These are phyloP conservation scores for Eutypella sp. DNA, from an alignment of 2,329 filamentous ascomycete species.

Conservation along the genomic window DNA sequence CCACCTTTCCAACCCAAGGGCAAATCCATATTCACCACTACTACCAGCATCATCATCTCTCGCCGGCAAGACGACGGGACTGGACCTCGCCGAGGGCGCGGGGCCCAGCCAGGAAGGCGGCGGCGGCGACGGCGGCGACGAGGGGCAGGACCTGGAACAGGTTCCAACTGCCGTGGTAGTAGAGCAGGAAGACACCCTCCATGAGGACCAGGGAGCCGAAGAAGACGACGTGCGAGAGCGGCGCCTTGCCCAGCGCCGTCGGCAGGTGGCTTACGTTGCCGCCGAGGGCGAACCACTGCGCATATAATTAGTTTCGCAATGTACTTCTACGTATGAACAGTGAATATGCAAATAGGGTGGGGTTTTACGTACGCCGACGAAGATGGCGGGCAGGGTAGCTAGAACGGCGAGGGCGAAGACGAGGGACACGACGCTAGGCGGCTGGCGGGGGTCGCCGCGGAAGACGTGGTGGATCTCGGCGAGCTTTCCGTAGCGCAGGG, in stretches of 20 bases:
- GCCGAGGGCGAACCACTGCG: constrained; percentile 74
- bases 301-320: not conserved
- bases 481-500: constrained; percentile 78
- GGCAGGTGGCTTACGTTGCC: constrained; percentile 76
- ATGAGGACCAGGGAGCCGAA: constrained; percentile 82
- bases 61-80: constrained; percentile 73
- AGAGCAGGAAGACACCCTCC: constrained; percentile 90
- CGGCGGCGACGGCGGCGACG: constrained; percentile 59
- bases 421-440: constrained; percentile 72
- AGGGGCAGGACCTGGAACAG: constrained; percentile 84
- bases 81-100: constrained; percentile 92
- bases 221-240: constrained; percentile 78
- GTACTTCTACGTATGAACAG: constrained; percentile 7
- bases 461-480: constrained; percentile 90
- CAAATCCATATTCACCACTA: too few relatives aligned
- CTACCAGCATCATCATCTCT: constrained; percentile 28
- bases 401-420: constrained; percentile 71
- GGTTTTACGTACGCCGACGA: constrained; percentile 56
- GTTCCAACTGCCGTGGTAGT: constrained; percentile 89
- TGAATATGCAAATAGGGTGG: not conserved
- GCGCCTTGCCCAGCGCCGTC: constrained; percentile 70
- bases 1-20: too few relatives aligned
- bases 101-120: constrained; percentile 81
- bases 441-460: constrained; percentile 71
- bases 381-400: constrained; percentile 67